Evolutionary conservation across 768 basidiomycete species (phyloP), one percentile per base, ranked within the genome.

Genomic region (Boletus eberwhitei): DNA sequence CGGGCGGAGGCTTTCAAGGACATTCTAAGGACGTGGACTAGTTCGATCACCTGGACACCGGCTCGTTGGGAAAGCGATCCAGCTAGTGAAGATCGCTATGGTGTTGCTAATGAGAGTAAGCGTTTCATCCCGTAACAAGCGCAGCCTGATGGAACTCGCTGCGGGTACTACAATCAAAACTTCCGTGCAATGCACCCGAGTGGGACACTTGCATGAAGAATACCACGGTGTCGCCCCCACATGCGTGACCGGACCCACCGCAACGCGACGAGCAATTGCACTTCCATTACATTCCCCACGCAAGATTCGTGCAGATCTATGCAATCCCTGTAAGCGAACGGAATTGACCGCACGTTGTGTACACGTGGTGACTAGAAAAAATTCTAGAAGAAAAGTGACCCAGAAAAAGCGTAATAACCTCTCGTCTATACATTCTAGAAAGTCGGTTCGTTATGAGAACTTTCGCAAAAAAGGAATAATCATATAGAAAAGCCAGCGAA

Each of bases 401-500:
- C 31, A 21, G 50, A 53, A 56, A 54, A 34, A 3, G 55, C 29
- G 49, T 58, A 61, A 58, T 54, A 52, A 48, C 47, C 37, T 52
- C 47, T 36, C 55, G 36, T 66, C 62, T 66, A 48, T 37, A 59
- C 29, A 29, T 57, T 68, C 69, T 67, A 70, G 56, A 61, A 71
- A 50, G 34, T 45, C 41, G 29, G 45, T 41, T 41, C 42, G 43
- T 63, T 22, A 68, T 48, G 54, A 58, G 41, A 62, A 57, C 53
- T 66, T 69, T 57, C 61, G 69, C 46, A 70, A 66, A 64, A 72
- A 70, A 59, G 69, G 69, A 72, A 71, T 71, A 72, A 71, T 64
- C 69, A 71, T 72, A 71, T 69, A 71, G 53, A 72, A 71, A 21
- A 72, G 58, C 69, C 69, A 71, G 19, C 69, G 71, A 52, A 70